Percentiles rank a stretch among this genome's conserved stretches.
Conservation (phyloP, 2,329 filamentous ascomycete species). For the Pseudofabraea citricarpa region DNA sequence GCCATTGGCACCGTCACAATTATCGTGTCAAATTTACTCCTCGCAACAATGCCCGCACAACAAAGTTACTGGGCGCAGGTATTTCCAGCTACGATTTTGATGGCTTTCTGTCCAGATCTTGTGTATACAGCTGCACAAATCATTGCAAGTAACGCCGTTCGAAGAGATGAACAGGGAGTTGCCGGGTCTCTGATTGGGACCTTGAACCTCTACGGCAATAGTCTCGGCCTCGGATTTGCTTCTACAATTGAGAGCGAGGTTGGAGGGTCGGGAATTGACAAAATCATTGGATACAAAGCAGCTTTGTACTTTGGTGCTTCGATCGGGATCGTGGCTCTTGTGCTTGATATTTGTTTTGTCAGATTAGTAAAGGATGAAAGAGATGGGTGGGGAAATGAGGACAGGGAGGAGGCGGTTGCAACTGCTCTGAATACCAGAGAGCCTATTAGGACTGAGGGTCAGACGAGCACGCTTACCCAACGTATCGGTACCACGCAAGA, state of each 20-base stretch:
- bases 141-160: slow-evolving; percentile 47
- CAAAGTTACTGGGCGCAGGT: slow-evolving; percentile 39
- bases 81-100: slow-evolving; percentile 34
- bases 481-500: too few species aligned
- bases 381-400: slow-evolving; percentile 28
- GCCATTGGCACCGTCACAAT: slow-evolving; percentile 31
- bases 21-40: slow-evolving; percentile 26
- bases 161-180: slow-evolving; percentile 40
- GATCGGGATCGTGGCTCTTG: slow-evolving; percentile 28
- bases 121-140: slow-evolving; percentile 47
- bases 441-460: too few species aligned
- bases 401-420: too few species aligned
- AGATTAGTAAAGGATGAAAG: slow-evolving; percentile 36
- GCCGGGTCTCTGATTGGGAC: slow-evolving; percentile 43
- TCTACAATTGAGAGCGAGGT: slow-evolving; percentile 31
- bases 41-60: slow-evolving; percentile 40
- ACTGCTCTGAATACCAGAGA: too few species aligned
- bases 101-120: slow-evolving; percentile 41
- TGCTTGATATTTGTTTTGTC: slow-evolving; percentile 33
- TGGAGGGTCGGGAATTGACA: slow-evolving; percentile 11
- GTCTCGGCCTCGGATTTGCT: slow-evolving; percentile 38
- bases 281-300: slow-evolving; percentile 30
- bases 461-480: too few species aligned
- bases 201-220: slow-evolving; percentile 35
- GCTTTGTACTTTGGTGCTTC: slow-evolving; percentile 37